These are phyloP conservation scores for Colletotrichum lentis DNA, from an alignment of 2,329 filamentous ascomycete genomes.

Conservation along the genomic window DNA sequence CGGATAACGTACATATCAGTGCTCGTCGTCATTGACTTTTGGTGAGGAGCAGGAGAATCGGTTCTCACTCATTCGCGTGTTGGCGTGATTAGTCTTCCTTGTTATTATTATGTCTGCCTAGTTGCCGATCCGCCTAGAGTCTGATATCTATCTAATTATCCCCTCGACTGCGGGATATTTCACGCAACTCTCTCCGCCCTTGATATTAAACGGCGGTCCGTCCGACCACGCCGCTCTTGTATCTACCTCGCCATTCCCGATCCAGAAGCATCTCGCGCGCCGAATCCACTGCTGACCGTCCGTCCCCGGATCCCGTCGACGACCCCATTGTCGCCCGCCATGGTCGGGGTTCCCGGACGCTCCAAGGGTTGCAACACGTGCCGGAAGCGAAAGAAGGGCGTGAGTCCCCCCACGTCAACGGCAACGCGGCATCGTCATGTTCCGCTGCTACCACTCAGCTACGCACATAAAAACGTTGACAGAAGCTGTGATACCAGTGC, in stretches of 20 bases:
- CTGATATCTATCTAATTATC: no score
- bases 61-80: background rate
- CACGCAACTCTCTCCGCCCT: background rate
- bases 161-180: no score
- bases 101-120: no score
- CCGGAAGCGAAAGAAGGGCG: conserved; percentile 39
- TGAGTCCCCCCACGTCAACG: conserved; percentile 28
- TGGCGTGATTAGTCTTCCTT: background rate
- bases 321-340: conserved; percentile 1
- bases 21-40: background rate
- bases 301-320: background rate
- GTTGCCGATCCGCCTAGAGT: no score
- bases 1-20: background rate
- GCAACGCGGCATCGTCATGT: background rate
- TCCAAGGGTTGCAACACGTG: conserved; percentile 40
- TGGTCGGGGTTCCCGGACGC: conserved; percentile 40
- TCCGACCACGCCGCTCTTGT: background rate
- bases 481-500: conserved; percentile 30
- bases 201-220: conserved; percentile 13
- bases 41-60: background rate
- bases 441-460: background rate
- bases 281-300: background rate
- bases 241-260: conserved; percentile 12
- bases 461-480: conserved; percentile 1
- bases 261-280: conserved; percentile 27